Percentiles rank a stretch among this genome's conserved stretches.
Conservation (phyloP, 495 filamentous ascomycete species). For the Parmelia sp. region DNA sequence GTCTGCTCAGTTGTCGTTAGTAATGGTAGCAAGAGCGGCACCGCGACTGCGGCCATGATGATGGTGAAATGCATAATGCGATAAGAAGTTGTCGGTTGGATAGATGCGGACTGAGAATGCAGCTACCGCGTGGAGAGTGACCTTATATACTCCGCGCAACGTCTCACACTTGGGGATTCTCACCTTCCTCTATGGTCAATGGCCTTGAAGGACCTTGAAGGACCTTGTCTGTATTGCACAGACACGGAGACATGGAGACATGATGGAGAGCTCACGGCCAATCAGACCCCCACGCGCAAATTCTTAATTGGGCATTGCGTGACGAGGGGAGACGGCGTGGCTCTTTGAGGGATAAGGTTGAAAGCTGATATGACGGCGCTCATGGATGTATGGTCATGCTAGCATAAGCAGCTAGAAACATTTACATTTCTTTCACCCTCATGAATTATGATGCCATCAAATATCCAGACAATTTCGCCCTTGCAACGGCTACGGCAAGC, state of each 20-base stretch:
- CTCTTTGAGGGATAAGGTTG: not conserved
- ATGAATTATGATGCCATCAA: no score
- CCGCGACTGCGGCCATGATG: not conserved
- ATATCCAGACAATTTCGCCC: no score
- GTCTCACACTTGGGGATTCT: not conserved
- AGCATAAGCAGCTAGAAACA: no score
- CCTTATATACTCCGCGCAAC: constrained; percentile 3
- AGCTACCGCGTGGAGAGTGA: not conserved
- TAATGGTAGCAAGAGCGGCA: constrained; percentile 1
- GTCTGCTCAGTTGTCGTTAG: not conserved
- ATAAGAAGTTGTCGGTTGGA: not conserved
- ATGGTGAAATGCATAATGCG: constrained; percentile 8
- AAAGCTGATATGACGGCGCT: not conserved
- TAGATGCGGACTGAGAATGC: not conserved
- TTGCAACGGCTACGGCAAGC: no score
- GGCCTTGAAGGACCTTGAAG: not conserved
- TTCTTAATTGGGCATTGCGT: not conserved
- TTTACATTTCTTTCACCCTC: not conserved
- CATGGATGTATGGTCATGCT: no score
- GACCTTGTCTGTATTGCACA: not conserved
- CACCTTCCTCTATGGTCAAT: constrained; percentile 16
- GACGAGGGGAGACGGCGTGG: not conserved
- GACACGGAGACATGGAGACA: not conserved
- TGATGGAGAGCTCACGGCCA: constrained; percentile 7
- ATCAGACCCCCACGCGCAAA: constrained; percentile 14